phyloP scores from a whole-genome alignment of 2,329 filamentous ascomycete genomes.

The Xylaria hypoxylon region DNA sequence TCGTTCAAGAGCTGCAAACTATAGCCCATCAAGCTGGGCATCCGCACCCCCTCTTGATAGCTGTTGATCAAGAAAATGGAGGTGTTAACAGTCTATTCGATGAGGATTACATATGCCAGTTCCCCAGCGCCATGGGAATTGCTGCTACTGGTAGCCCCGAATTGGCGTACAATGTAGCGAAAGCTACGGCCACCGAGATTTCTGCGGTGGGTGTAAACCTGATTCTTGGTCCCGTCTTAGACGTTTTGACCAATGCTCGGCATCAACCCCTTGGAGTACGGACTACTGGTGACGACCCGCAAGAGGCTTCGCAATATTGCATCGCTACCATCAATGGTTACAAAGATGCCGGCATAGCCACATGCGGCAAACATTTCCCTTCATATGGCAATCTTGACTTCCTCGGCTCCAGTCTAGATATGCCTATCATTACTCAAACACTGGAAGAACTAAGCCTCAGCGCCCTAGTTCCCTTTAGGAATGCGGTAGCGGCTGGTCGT shows the following conservation, averaged over 20 bases:
- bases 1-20: constrained; percentile 91
- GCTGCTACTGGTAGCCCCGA: constrained; percentile 90
- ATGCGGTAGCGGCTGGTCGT: constrained; percentile 83
- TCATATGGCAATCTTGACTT: constrained; percentile 97
- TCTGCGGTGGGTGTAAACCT: constrained; percentile 94
- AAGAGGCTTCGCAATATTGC: constrained; percentile 92
- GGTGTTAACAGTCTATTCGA: constrained; percentile 97
- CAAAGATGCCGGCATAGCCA: constrained; percentile 88
- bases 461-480: constrained; percentile 89
- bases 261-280: constrained; percentile 92
- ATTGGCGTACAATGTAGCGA: constrained; percentile 88
- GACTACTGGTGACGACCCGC: constrained; percentile 90
- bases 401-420: constrained; percentile 87
- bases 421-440: constrained; percentile 95
- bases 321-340: constrained; percentile 93
- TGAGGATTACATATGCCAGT: constrained; percentile 94
- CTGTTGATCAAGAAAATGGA: constrained; percentile 96
- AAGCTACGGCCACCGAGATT: constrained; percentile 92
- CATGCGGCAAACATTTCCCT: constrained; percentile 95
- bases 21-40: constrained; percentile 93
- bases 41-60: constrained; percentile 88
- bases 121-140: constrained; percentile 95
- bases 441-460: constrained; percentile 92
- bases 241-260: constrained; percentile 92
- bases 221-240: constrained; percentile 92